Percentiles rank a stretch among this genome's conserved stretches.
Conservation (phyloP, 2,329 filamentous ascomycete genomes). For the Sporothrix brunneoviolacea region DNA sequence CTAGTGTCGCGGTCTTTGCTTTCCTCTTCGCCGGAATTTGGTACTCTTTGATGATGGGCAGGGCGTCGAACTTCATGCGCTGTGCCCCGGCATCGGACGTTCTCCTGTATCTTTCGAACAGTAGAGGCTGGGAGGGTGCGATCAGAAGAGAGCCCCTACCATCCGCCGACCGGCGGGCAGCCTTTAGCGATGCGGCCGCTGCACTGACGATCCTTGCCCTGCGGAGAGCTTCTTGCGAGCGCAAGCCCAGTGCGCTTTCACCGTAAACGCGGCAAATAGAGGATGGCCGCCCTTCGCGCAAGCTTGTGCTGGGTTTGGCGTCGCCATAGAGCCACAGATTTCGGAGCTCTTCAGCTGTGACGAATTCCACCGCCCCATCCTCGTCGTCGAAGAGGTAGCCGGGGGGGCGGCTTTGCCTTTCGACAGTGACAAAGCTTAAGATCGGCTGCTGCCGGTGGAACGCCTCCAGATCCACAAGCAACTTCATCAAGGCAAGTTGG, state of each 20-base stretch:
- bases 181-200: constrained; percentile 14
- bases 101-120: constrained; percentile 10
- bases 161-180: constrained; percentile 3
- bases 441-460: constrained; percentile 26
- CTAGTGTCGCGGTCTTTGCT: background rate
- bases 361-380: constrained; percentile 12
- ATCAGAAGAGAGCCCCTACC: constrained; percentile 8
- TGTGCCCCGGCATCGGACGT: background rate
- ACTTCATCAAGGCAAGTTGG: constrained; percentile 21
- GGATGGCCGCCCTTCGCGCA: background rate
- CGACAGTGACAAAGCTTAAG: constrained; percentile 25
- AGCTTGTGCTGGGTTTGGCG: background rate
- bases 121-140: constrained; percentile 12
- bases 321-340: constrained; percentile 8
- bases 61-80: background rate
- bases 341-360: constrained; percentile 14
- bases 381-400: constrained; percentile 23
- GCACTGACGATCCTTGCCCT: constrained; percentile 11
- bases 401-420: constrained; percentile 17
- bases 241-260: background rate
- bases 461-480: constrained; percentile 29
- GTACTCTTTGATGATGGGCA: constrained; percentile 4
- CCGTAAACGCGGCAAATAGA: constrained; percentile 11
- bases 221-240: constrained; percentile 5
- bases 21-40: constrained; percentile 14